Evolutionary conservation across 2,329 filamentous ascomycete genomes (phyloP).

Genomic region (Xylariales sp.): DNA sequence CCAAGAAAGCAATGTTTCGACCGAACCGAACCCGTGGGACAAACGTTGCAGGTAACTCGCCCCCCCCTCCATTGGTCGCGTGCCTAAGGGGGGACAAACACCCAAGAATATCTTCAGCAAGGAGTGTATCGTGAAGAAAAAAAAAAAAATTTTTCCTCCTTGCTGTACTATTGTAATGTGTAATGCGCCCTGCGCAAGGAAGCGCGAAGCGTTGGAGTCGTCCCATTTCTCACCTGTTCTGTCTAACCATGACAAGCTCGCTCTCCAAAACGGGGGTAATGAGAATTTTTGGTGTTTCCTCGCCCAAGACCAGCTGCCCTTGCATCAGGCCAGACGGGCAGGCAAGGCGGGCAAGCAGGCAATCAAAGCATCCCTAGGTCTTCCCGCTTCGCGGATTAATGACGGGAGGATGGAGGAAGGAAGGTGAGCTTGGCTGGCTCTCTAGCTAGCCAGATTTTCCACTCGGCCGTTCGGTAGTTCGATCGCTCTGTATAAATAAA

Average conservation of each 20-base stretch:
- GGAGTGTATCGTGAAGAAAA: slow-evolving; percentile 36
- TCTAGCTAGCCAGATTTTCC: neutral
- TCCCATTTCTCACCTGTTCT: slow-evolving; percentile 19
- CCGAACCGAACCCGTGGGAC: slow-evolving; percentile 14
- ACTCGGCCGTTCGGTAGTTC: neutral
- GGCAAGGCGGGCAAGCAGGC: slow-evolving; percentile 1
- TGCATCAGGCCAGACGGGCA: slow-evolving; percentile 4
- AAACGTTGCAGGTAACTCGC: slow-evolving; percentile 15
- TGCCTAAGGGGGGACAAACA: neutral
- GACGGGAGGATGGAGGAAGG: slow-evolving; percentile 1
- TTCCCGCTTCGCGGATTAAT: neutral
- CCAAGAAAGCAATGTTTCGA: neutral
- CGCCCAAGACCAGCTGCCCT: neutral
- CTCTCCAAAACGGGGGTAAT: neutral
- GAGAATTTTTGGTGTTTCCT: slow-evolving; percentile 4
- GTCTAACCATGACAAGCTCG: slow-evolving; percentile 8
- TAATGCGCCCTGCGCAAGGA: too few species aligned
- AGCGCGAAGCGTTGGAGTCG: neutral
- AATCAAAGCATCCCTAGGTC: neutral
- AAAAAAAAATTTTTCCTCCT: too few species aligned
- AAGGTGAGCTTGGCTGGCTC: neutral
- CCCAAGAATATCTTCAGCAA: slow-evolving; percentile 16
- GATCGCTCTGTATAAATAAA: slow-evolving; percentile 13
- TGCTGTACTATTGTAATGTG: too few species aligned
- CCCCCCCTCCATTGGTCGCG: neutral